Base-by-base conservation (phyloP, 2,329 filamentous ascomycete genomes). In the Aspergillus fijiensis region DNA sequence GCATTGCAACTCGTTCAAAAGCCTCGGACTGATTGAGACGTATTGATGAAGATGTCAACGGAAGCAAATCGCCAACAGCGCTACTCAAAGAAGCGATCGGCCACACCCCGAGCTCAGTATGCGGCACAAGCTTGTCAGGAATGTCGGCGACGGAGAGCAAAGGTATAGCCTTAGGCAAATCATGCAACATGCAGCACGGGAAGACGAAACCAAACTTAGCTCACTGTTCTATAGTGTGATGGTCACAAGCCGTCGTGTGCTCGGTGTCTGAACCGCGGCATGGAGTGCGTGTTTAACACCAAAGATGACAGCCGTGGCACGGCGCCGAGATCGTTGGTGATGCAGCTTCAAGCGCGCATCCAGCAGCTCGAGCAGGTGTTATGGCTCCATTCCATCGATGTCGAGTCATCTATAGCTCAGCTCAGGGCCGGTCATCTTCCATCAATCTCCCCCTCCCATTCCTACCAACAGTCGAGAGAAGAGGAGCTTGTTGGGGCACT, bases 331-430 rank as follows among this genome's bases (percentile, higher is more conserved):
- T 57, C 31, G 1, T 5, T 51, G 12, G 55, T 51, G 5, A 12
- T 7, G 10, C 31, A 42, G 7, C 31, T 57, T 23, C n/a, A 50
- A 7, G 27, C 19, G 19, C 31, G 48, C 19, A 45, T 57, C 19
- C 23, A 50, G 14, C 16, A 42, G 19, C 12, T 57, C 11, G 55
- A 57, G 14, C 48, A 42, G n/a, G 14, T 57, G 7, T 11, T 51
- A 21, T 27, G 19, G 29, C 29, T 51, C 4, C 55, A 57, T 39
- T 57, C 55, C 9, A 57, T 57, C 25, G 55, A 51, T n/a, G 4
- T 57, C 4, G 31, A 57, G 14, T 31, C 55, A 5, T 57, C 48
- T 3, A 27, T 50, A 7, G 55, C 55, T n/a, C n/a, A 57, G 12
- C 25, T 56, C 16, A 51, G 3, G 7, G 27, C 27, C 3, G 27